Percentiles rank a stretch among this genome's conserved stretches.
These are phyloP conservation scores for Populus deltoides DNA, from an alignment of 345 rosid species.

Conservation along the genomic window DNA sequence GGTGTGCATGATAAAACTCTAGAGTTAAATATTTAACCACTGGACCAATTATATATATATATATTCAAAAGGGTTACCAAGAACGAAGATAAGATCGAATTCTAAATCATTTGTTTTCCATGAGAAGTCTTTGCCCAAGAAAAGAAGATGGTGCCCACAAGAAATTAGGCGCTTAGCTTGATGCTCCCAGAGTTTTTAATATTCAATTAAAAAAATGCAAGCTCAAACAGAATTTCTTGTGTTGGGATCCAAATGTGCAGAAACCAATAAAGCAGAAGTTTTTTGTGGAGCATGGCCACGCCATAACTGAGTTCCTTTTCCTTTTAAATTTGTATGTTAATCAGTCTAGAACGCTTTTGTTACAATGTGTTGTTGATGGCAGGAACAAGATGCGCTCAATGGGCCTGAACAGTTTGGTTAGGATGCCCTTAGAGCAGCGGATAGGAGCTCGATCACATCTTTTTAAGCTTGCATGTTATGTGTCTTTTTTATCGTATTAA, in stretches of 20 bases:
- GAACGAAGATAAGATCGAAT: background rate
- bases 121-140: background rate
- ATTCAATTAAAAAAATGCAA: too few relatives aligned
- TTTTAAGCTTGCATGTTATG: constrained; percentile 4
- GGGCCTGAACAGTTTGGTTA: background rate
- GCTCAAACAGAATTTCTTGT: too few relatives aligned
- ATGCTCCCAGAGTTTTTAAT: background rate
- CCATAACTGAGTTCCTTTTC: background rate
- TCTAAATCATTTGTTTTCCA: background rate
- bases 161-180: background rate
- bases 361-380: background rate
- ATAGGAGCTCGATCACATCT: background rate
- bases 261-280: too few relatives aligned
- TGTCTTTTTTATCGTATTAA: background rate
- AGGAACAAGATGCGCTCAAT: background rate
- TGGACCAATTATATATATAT: too few relatives aligned
- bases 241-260: too few relatives aligned
- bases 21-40: too few relatives aligned
- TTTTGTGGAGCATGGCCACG: background rate
- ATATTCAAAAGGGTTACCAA: background rate
- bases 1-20: too few relatives aligned
- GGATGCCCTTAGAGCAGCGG: background rate
- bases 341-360: background rate
- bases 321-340: background rate
- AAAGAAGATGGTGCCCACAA: background rate